Conservation (phyloP, 2,329 filamentous ascomycete genomes). For the Penicillium polonicum region DNA sequence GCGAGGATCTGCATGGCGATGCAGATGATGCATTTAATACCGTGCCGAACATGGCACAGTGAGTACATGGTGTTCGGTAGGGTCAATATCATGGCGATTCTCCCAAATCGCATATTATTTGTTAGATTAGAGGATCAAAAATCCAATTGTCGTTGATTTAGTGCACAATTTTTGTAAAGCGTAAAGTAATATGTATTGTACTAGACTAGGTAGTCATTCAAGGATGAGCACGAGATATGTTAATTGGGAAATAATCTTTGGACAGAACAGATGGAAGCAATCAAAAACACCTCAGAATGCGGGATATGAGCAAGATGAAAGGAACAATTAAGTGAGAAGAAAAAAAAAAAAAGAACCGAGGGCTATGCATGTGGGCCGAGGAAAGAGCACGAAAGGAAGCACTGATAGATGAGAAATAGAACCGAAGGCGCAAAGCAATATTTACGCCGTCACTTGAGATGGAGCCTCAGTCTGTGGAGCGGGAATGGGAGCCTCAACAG, state of each 20-base stretch:
- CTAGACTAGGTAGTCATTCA: not conserved
- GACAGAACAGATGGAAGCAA: not conserved
- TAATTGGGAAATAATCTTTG: slow-evolving; percentile 4
- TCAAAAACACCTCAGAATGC: slow-evolving; percentile 9
- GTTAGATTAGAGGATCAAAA: slow-evolving; percentile 3
- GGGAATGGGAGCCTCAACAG: slow-evolving; percentile 22
- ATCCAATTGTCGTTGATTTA: not conserved
- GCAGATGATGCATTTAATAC: not conserved
- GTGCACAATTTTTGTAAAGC: not conserved
- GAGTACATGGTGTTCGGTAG: slow-evolving; percentile 6
- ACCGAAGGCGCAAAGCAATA: not conserved
- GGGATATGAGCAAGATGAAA: not conserved
- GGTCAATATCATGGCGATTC: slow-evolving; percentile 7
- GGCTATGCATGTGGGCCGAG: slow-evolving; percentile 22
- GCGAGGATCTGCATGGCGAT: slow-evolving; percentile 11
- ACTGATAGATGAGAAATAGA: not conserved
- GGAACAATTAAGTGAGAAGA: not conserved
- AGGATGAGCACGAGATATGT: not conserved
- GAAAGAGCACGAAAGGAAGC: not conserved
- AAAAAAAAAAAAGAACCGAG: not conserved
- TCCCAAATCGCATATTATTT: not conserved
- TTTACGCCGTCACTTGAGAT: slow-evolving; percentile 23
- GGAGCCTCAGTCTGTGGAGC: slow-evolving; percentile 14
- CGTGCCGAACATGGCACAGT: slow-evolving; percentile 1
- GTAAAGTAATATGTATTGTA: not conserved